Evolutionary conservation across 1,284 basidiomycete species (phyloP).

Genomic region (Peniophora sp.): DNA sequence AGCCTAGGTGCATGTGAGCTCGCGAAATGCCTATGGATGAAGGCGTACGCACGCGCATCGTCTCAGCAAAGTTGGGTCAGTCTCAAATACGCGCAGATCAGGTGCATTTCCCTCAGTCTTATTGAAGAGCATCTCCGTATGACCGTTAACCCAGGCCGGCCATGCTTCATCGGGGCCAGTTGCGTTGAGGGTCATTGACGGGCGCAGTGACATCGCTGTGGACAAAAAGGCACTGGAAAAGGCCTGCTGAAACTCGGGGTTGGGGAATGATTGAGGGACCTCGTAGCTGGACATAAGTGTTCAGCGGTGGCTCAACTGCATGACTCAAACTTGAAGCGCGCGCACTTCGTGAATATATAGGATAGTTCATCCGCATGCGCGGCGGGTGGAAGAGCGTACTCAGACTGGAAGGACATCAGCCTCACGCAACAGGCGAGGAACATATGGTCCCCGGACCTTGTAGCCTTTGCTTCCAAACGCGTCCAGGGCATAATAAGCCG

Average conservation of each 20-base stretch:
- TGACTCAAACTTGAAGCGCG: background rate
- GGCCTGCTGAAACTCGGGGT: slow-evolving; percentile 27
- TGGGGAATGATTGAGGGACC: slow-evolving; percentile 21
- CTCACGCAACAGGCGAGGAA: background rate
- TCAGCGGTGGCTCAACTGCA: background rate
- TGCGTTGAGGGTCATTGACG: slow-evolving; percentile 7
- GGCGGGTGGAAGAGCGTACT: slow-evolving; percentile 7
- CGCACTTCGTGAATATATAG: slow-evolving; percentile 16
- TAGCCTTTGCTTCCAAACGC: slow-evolving; percentile 4
- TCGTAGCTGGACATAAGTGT: slow-evolving; percentile 3
- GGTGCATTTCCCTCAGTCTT: slow-evolving; percentile 1
- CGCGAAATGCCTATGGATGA: too few relatives aligned
- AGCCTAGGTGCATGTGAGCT: too few relatives aligned
- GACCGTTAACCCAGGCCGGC: background rate
- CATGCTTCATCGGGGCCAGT: background rate
- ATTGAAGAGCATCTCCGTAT: slow-evolving; percentile 6
- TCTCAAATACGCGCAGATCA: background rate
- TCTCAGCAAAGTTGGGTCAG: slow-evolving; percentile 2
- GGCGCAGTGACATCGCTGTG: slow-evolving; percentile 25
- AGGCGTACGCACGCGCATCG: background rate
- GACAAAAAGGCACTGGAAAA: slow-evolving; percentile 33
- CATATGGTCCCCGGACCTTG: background rate
- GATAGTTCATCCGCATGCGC: slow-evolving; percentile 3
- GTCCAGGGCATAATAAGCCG: slow-evolving; percentile 4
- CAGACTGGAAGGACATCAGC: slow-evolving; percentile 1